Evolutionary conservation across 805 yeast species (phyloP).

Genomic region (Saccharomycopsis microspora): DNA sequence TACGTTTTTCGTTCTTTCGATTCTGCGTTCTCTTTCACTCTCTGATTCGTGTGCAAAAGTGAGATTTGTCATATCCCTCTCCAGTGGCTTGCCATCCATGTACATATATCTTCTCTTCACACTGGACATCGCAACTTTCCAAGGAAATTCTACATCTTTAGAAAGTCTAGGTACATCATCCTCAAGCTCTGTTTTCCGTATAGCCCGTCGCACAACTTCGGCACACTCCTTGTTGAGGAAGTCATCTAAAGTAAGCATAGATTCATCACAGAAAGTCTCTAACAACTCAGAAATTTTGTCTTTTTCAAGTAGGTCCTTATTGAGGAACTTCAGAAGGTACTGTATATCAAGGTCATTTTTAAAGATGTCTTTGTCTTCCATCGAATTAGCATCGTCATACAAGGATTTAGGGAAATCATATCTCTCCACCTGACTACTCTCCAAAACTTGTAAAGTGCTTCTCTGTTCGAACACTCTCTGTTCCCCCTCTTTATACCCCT

Average conservation of each 20-base stretch:
- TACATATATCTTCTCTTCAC: conserved; percentile 85
- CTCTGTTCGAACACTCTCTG: conserved; percentile 66
- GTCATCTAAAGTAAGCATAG: conserved; percentile 53
- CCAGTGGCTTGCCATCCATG: conserved; percentile 49
- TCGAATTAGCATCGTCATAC: conserved; percentile 12
- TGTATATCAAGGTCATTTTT: conserved; percentile 1
- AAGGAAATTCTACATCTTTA: conserved; percentile 51
- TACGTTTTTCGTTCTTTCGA: not conserved
- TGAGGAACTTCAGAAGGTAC: conserved; percentile 32
- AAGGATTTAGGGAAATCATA: conserved; percentile 68
- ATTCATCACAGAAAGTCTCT: conserved; percentile 49
- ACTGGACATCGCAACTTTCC: conserved; percentile 90
- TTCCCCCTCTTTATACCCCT: conserved; percentile 73
- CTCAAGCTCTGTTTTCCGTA: conserved; percentile 52
- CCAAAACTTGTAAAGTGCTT: conserved; percentile 71
- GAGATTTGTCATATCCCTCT: conserved; percentile 21
- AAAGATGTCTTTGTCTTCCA: not conserved
- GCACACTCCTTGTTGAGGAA: conserved; percentile 53
- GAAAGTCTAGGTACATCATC: conserved; percentile 45
- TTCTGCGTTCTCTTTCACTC: conserved; percentile 2
- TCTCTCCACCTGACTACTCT: conserved; percentile 64
- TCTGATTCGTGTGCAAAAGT: conserved; percentile 16
- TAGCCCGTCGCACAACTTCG: conserved; percentile 29
- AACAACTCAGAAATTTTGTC: conserved; percentile 32
- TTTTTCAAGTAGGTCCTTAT: conserved; percentile 35